Evolutionary conservation across 495 filamentous ascomycete species (phyloP).

Genomic region (Annulohypoxylon nitens): DNA sequence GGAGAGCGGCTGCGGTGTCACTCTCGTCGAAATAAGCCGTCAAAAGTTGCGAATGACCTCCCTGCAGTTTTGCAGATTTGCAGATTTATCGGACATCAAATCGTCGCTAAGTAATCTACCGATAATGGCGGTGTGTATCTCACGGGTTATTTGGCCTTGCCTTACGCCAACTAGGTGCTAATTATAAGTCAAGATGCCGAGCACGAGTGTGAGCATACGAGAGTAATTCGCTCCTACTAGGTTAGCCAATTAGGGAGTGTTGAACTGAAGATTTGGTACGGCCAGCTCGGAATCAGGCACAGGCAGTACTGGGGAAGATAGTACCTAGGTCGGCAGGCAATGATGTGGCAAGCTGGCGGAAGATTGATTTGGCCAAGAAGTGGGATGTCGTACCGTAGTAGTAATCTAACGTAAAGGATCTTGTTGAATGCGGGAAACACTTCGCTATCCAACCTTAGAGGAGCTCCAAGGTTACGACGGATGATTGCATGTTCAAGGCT

Average conservation of each 20-base stretch:
- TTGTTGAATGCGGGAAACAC: constrained; percentile 38
- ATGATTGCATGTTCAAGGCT: constrained; percentile 29
- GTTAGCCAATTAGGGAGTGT: constrained; percentile 9
- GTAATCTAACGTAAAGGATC: constrained; percentile 42
- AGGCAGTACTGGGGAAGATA: constrained; percentile 16
- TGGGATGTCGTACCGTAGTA: constrained; percentile 42
- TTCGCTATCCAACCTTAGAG: constrained; percentile 40
- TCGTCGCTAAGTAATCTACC: constrained; percentile 24
- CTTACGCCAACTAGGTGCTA: constrained; percentile 7
- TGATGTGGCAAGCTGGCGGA: constrained; percentile 35
- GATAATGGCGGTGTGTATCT: constrained; percentile 36
- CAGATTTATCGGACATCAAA: constrained; percentile 34
- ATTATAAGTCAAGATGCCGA: constrained; percentile 9
- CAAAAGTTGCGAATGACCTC: constrained; percentile 43
- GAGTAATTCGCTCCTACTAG: constrained; percentile 16
- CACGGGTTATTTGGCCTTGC: constrained; percentile 24
- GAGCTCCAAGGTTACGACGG: constrained; percentile 35
- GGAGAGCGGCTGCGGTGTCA: constrained; percentile 40
- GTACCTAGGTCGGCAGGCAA: constrained; percentile 25
- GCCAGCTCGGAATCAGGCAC: constrained; percentile 20
- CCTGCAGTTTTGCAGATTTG: constrained; percentile 30
- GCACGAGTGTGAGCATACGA: constrained; percentile 7
- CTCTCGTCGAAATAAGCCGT: constrained; percentile 33
- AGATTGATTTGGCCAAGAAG: constrained; percentile 34
- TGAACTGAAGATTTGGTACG: constrained; percentile 18